Evolutionary conservation across 1,139 yeast species (phyloP).

Genomic region (Candida sanyaensis): DNA sequence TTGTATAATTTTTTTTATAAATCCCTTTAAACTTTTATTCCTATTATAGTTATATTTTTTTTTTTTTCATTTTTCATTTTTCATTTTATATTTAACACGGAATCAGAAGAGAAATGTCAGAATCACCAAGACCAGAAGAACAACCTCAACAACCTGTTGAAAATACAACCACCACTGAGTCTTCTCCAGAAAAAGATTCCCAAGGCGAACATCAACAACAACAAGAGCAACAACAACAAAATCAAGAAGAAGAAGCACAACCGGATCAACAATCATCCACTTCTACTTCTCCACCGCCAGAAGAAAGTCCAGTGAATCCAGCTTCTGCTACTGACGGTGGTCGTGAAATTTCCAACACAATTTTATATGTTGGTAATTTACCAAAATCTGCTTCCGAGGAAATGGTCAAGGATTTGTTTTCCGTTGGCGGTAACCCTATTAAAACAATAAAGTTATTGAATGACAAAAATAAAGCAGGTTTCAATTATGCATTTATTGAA

Average conservation of each 20-base stretch:
- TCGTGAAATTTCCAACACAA: conserved; percentile 70
- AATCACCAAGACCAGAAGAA: conserved; percentile 3
- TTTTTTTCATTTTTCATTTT: too few relatives aligned
- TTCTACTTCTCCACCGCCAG: conserved; percentile 2
- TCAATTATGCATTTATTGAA: conserved; percentile 84
- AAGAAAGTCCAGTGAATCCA: conserved; percentile 26
- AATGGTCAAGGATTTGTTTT: conserved; percentile 59
- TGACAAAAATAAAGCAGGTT: conserved; percentile 74
- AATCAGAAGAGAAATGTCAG: not conserved
- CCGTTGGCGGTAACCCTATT: conserved; percentile 56
- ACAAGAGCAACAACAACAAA: too few relatives aligned
- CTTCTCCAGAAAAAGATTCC: conserved; percentile 1
- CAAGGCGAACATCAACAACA: conserved; percentile 12
- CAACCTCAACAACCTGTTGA: conserved; percentile 8
- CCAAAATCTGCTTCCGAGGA: conserved; percentile 68
- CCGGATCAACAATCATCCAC: not conserved
- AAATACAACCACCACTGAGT: not conserved
- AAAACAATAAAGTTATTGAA: conserved; percentile 67
- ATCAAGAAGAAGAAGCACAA: conserved; percentile 9
- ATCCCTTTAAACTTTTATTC: not conserved
- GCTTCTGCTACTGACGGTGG: conserved; percentile 82
- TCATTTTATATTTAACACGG: not conserved
- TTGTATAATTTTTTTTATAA: not conserved
- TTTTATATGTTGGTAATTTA: conserved; percentile 76
- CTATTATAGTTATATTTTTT: not conserved